phyloP scores from a whole-genome alignment of 371 early-diverging fungal genomes.

The Mortierella sp. region DNA sequence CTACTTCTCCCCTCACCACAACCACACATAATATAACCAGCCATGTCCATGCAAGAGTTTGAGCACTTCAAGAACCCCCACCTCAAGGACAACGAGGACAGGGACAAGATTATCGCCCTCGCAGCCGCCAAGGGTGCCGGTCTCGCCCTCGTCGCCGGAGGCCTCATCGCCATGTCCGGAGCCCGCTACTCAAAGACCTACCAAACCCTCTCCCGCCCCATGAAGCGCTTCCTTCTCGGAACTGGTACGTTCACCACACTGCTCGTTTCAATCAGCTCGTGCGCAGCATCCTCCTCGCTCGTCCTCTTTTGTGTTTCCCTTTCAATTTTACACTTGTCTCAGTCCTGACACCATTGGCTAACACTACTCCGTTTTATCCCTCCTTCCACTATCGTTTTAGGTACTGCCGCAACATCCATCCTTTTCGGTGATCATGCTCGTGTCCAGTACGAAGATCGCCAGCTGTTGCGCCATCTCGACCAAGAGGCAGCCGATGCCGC shows the following conservation, averaged over 20 bases:
- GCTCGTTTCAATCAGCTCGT: too few relatives aligned
- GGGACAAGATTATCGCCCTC: constrained; percentile 14
- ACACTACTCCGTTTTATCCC: too few relatives aligned
- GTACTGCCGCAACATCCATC: constrained; percentile 47
- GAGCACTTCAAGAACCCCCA: constrained; percentile 36
- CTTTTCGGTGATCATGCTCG: constrained; percentile 55
- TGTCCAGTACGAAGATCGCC: constrained; percentile 57
- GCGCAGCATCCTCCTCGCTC: too few relatives aligned
- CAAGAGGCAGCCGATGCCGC: constrained; percentile 49
- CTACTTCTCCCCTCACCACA: not conserved
- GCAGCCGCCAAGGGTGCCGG: constrained; percentile 57
- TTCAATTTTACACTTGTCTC: too few relatives aligned
- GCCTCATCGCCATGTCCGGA: constrained; percentile 45
- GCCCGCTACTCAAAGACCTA: constrained; percentile 48
- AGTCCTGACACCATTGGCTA: too few relatives aligned
- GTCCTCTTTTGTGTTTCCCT: not conserved
- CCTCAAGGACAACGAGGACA: constrained; percentile 21
- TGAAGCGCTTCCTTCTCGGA: constrained; percentile 54
- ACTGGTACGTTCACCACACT: constrained; percentile 36
- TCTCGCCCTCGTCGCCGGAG: constrained; percentile 53
- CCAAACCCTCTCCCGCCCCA: constrained; percentile 39
- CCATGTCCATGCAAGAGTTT: not conserved
- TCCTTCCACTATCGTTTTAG: too few relatives aligned
- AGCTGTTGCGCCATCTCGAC: constrained; percentile 52
- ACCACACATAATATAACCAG: not conserved